phyloP scores from a whole-genome alignment of 768 basidiomycete genomes.

The Phlebiopsis flavidoalba region DNA sequence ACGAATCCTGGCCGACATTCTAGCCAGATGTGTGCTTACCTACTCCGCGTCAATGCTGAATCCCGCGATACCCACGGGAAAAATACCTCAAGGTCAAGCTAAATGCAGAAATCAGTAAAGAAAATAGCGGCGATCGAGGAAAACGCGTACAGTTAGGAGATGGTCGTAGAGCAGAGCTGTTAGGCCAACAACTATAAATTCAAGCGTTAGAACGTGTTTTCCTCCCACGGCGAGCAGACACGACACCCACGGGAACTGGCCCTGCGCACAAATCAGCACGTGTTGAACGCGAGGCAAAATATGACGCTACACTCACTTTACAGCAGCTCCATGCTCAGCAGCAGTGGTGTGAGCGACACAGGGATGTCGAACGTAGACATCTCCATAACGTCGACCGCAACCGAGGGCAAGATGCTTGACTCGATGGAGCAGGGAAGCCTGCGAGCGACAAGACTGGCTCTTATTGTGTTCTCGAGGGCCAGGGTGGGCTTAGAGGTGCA shows the following conservation, averaged over 20 bases:
- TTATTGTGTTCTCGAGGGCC: constrained; percentile 1
- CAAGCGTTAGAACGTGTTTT: not conserved
- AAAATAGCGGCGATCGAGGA: not conserved
- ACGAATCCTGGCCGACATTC: constrained; percentile 17
- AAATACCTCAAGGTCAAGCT: constrained; percentile 22
- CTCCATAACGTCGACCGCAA: not conserved
- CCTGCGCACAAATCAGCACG: constrained; percentile 15
- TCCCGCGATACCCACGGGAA: not conserved
- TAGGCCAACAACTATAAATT: constrained; percentile 19
- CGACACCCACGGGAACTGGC: constrained; percentile 20
- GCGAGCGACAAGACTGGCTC: not conserved
- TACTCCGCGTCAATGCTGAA: not conserved
- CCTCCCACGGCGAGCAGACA: not conserved
- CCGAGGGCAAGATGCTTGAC: not conserved
- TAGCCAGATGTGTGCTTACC: constrained; percentile 23
- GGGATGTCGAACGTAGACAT: constrained; percentile 18
- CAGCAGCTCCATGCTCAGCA: constrained; percentile 17
- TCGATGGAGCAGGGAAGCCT: not conserved
- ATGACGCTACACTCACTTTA: constrained; percentile 18
- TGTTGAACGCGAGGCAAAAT: constrained; percentile 10
- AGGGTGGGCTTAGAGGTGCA: not conserved
- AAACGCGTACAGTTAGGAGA: constrained; percentile 18
- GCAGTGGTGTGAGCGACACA: constrained; percentile 16
- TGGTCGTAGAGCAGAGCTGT: constrained; percentile 24
- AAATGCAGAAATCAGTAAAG: not conserved